phyloP scores from a whole-genome alignment of 768 basidiomycete genomes.

The Leccinum truebloodii region DNA sequence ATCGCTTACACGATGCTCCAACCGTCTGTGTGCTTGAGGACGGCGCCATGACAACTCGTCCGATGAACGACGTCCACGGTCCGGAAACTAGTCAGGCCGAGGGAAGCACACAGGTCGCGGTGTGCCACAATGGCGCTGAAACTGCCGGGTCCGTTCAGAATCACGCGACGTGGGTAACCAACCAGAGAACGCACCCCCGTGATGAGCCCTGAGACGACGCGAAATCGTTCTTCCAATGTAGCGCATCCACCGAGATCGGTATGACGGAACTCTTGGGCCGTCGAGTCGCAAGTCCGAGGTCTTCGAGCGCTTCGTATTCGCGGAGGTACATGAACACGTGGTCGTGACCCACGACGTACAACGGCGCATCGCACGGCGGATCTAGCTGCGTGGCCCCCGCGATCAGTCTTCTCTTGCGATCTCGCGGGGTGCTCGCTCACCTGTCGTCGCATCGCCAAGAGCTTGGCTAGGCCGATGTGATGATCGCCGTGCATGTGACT shows the following conservation, averaged over 20 bases:
- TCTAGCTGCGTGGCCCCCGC: constrained; percentile 47
- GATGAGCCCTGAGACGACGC: constrained; percentile 29
- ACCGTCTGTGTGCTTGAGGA: constrained; percentile 63
- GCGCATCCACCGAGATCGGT: constrained; percentile 53
- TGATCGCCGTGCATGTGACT: constrained; percentile 95
- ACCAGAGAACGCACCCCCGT: constrained; percentile 7
- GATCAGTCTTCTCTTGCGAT: not conserved
- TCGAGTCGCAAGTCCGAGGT: constrained; percentile 59
- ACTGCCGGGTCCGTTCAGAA: not conserved
- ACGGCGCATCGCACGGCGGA: constrained; percentile 57
- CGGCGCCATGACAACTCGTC: constrained; percentile 68
- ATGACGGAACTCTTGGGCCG: constrained; percentile 51
- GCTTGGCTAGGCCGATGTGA: constrained; percentile 76
- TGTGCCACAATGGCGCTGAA: constrained; percentile 47
- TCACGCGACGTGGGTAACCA: not conserved
- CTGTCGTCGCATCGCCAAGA: constrained; percentile 68
- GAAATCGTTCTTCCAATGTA: constrained; percentile 47
- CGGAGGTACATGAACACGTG: constrained; percentile 63
- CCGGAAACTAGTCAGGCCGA: constrained; percentile 60
- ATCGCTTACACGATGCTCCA: constrained; percentile 43
- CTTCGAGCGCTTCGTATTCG: constrained; percentile 72
- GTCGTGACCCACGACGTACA: constrained; percentile 70
- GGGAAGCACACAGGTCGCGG: constrained; percentile 44
- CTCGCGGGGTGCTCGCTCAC: constrained; percentile 50
- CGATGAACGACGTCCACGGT: constrained; percentile 78